phyloP scores from a whole-genome alignment of 345 rosid genomes.

The Bruguiera parviflora region DNA sequence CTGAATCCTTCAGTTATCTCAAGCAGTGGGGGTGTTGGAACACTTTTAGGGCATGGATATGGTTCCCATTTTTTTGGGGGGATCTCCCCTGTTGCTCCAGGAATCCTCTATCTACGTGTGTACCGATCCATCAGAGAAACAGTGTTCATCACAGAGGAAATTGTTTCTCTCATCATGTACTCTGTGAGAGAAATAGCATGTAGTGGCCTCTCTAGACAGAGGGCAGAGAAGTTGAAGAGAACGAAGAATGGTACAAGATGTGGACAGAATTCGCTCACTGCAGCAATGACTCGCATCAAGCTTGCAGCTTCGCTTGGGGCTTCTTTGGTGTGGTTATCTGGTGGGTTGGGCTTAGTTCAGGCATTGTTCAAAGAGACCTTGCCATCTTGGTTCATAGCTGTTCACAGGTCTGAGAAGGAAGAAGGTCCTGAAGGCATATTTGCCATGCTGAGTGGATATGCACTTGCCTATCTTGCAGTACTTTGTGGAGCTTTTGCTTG shows the following conservation, averaged over 20 bases:
- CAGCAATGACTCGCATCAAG: conserved; percentile 67
- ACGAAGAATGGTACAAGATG: conserved; percentile 60
- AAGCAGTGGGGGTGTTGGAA: conserved; percentile 82
- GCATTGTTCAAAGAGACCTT: conserved; percentile 73
- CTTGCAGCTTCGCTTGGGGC: conserved; percentile 94
- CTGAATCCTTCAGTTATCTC: conserved; percentile 42
- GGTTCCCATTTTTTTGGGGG: conserved; percentile 83
- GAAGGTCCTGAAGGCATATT: conserved; percentile 50
- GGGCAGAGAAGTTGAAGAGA: conserved; percentile 60
- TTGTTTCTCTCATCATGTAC: conserved; percentile 72
- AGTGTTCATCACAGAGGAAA: conserved; percentile 79
- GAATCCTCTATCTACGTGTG: conserved; percentile 73
- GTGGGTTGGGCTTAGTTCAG: conserved; percentile 71
- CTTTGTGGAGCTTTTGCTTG: conserved; percentile 82
- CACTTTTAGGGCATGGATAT: conserved; percentile 94
- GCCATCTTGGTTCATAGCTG: conserved; percentile 89
- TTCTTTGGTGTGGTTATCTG: conserved; percentile 79
- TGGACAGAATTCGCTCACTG: conserved; percentile 67
- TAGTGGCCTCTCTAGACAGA: conserved; percentile 44
- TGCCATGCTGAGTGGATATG: conserved; percentile 80
- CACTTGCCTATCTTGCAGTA: conserved; percentile 76
- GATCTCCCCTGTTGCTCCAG: conserved; percentile 87
- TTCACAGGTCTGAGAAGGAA: conserved; percentile 52
- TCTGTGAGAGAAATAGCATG: conserved; percentile 77
- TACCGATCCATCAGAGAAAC: conserved; percentile 67